Evolutionary conservation across 2,329 filamentous ascomycete species (phyloP).

Genomic region (Colletotrichum orbiculare): DNA sequence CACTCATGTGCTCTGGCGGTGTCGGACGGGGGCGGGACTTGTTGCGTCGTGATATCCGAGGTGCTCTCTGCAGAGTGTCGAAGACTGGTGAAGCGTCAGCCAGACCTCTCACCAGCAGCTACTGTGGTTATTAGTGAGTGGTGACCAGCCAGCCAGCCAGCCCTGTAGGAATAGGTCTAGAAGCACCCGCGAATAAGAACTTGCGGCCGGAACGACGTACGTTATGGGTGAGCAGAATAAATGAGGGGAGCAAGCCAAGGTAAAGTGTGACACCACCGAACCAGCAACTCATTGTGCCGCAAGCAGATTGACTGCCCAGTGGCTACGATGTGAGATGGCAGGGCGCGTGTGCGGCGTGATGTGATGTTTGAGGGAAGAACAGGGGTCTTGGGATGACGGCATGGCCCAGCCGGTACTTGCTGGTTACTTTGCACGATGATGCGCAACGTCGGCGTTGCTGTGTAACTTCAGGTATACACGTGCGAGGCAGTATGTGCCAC

Average conservation of each 20-base stretch:
- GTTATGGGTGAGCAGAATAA: constrained; percentile 16
- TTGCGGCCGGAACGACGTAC: not conserved
- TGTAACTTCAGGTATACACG: too few species aligned
- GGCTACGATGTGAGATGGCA: constrained; percentile 6
- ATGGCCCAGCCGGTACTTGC: too few species aligned
- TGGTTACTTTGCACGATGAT: too few species aligned
- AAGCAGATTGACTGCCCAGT: constrained; percentile 33
- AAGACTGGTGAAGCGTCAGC: too few species aligned
- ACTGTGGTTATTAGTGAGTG: too few species aligned
- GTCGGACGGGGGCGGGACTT: too few species aligned
- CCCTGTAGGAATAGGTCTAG: constrained; percentile 25
- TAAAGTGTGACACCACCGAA: not conserved
- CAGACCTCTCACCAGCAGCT: too few species aligned
- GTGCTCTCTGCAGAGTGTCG: too few species aligned
- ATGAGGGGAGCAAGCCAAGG: not conserved
- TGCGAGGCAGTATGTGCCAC: too few species aligned
- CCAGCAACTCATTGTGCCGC: not conserved
- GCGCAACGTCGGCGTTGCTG: too few species aligned
- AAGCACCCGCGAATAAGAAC: constrained; percentile 23
- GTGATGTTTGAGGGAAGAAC: constrained; percentile 10
- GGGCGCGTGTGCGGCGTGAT: not conserved
- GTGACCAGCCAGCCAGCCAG: not conserved
- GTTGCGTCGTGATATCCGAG: too few species aligned
- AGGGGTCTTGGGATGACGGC: constrained; percentile 11
- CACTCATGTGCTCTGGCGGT: too few species aligned